These are phyloP conservation scores for Xylaria sp. DNA, from an alignment of 2,329 filamentous ascomycete genomes.

Conservation along the genomic window DNA sequence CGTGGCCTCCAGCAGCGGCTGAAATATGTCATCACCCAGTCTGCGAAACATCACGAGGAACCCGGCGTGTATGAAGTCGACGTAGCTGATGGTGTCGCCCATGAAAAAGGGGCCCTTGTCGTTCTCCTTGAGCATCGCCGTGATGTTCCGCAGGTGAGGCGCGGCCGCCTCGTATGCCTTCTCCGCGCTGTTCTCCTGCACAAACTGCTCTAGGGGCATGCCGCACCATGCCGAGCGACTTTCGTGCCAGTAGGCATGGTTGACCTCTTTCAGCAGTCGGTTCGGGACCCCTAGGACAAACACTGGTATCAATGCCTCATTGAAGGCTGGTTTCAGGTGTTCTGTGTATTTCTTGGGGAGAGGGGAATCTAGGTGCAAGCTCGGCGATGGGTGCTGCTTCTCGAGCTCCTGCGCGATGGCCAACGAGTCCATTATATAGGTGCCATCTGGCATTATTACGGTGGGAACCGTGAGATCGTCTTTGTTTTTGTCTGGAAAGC, in stretches of 20 bases:
- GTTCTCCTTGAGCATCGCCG: constrained; percentile 63
- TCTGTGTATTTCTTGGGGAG: constrained; percentile 57
- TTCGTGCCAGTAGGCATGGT: constrained; percentile 64
- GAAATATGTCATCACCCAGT: constrained; percentile 51
- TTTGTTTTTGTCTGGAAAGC: constrained; percentile 54
- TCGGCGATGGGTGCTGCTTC: constrained; percentile 65
- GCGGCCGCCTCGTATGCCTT: constrained; percentile 58
- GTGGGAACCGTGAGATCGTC: constrained; percentile 48
- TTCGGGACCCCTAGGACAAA: constrained; percentile 61
- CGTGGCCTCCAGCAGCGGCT: constrained; percentile 50
- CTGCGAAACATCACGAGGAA: constrained; percentile 51
- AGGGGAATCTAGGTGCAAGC: constrained; percentile 66
- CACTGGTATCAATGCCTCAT: constrained; percentile 51
- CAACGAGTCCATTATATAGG: constrained; percentile 71
- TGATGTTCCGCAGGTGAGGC: constrained; percentile 50
- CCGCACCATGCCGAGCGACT: constrained; percentile 62
- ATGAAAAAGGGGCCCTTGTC: constrained; percentile 68
- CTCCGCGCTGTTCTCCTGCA: constrained; percentile 60
- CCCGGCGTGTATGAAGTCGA: constrained; percentile 67
- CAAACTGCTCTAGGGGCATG: constrained; percentile 62
- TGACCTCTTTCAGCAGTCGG: constrained; percentile 61
- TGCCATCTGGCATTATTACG: constrained; percentile 58
- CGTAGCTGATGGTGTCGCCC: constrained; percentile 65
- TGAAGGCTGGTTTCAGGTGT: constrained; percentile 50
- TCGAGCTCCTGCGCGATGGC: constrained; percentile 72